Percentiles rank a stretch among this genome's conserved stretches.
phyloP scores from a whole-genome alignment of 2,329 filamentous ascomycete genomes.

The Fusarium duplospermum region DNA sequence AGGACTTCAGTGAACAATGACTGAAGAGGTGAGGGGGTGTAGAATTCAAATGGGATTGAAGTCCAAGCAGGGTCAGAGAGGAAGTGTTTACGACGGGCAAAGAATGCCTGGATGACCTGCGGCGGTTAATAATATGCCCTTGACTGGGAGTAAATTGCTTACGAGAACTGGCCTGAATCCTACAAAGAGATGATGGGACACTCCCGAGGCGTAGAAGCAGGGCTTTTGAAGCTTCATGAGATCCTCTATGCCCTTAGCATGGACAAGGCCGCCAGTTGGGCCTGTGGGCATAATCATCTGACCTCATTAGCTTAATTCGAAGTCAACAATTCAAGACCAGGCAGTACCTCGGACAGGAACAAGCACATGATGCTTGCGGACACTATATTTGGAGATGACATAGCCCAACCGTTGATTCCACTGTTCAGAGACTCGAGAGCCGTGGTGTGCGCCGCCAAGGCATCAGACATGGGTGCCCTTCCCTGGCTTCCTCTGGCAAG shows the following conservation, averaged over 20 bases:
- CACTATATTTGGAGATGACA: constrained; percentile 2
- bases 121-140: neutral
- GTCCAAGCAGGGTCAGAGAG: constrained; percentile 13
- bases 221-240: constrained; percentile 49
- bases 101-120: constrained; percentile 15
- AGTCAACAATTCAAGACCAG: neutral
- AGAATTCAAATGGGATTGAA: constrained; percentile 6
- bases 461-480: constrained; percentile 38
- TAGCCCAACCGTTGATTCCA: neutral
- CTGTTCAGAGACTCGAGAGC: constrained; percentile 46
- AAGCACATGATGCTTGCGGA: constrained; percentile 23
- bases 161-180: constrained; percentile 55
- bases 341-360: constrained; percentile 10
- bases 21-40: constrained; percentile 6
- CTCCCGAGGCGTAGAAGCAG: constrained; percentile 46
- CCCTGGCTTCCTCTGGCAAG: constrained; percentile 34
- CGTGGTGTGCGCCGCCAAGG: constrained; percentile 44
- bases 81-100: constrained; percentile 8
- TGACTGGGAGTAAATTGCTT: constrained; percentile 5
- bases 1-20: constrained; percentile 12
- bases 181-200: constrained; percentile 53
- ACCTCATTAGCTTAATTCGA: neutral
- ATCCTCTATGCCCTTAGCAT: constrained; percentile 50
- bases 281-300: constrained; percentile 48
- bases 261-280: constrained; percentile 40